phyloP scores from a whole-genome alignment of 2,329 filamentous ascomycete genomes.

The Botrytis squamosa region DNA sequence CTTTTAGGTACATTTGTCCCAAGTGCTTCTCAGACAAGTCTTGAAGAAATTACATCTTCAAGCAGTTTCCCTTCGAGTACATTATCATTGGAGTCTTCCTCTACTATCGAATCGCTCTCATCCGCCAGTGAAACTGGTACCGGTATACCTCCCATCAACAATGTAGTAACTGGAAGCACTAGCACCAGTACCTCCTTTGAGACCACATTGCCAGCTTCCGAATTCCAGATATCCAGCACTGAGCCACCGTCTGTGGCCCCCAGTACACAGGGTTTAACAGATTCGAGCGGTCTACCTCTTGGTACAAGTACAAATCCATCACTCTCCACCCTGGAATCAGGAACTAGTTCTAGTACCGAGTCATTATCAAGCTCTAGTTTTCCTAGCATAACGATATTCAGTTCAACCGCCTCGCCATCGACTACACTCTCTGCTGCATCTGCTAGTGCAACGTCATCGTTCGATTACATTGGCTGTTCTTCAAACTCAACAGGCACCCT shows the following conservation, averaged over 20 bases:
- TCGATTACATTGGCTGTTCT: slow-evolving; percentile 18
- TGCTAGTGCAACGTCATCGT: neutral
- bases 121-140: neutral
- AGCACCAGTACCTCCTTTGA: neutral
- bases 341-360: neutral
- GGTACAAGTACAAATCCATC: neutral
- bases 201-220: neutral
- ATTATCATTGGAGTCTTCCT: neutral
- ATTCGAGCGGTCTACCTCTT: neutral
- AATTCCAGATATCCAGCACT: neutral
- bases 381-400: neutral
- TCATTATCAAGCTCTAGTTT: neutral
- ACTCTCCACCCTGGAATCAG: neutral
- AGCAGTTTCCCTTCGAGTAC: neutral
- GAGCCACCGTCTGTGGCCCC: neutral
- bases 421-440: neutral
- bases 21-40: neutral
- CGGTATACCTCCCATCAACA: neutral
- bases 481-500: slow-evolving; percentile 10
- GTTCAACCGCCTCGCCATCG: neutral
- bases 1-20: neutral
- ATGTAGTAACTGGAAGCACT: neutral
- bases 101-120: neutral
- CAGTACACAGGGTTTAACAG: neutral
- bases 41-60: neutral